A percentile compares a stretch with the other conserved stretches of the same genome.
Evolutionary conservation across 2,329 filamentous ascomycete genomes (phyloP).

Genomic region (Neocatenulostroma microsporum): DNA sequence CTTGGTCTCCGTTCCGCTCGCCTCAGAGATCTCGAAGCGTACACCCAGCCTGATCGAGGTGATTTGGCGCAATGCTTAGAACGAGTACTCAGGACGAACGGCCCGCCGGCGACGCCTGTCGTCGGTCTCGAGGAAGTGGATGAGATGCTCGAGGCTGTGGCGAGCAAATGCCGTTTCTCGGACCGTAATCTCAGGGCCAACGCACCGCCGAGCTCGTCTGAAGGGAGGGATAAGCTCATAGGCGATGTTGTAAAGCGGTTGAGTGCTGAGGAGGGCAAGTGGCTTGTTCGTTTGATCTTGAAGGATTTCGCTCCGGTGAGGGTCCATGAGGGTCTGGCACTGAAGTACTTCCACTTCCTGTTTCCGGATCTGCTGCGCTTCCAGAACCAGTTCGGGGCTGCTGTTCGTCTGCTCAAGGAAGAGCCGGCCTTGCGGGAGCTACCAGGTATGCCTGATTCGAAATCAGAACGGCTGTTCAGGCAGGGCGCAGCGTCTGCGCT

Average conservation of each 20-base stretch:
- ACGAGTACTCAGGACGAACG: conserved; percentile 54
- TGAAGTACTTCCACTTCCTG: conserved; percentile 58
- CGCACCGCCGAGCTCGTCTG: conserved; percentile 17
- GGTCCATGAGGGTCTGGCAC: conserved; percentile 51
- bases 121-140: conserved; percentile 70
- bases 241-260: conserved; percentile 52
- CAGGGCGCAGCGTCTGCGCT: conserved; percentile 33
- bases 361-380: conserved; percentile 64
- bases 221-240: conserved; percentile 41
- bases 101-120: conserved; percentile 22
- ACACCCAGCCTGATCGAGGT: conserved; percentile 49
- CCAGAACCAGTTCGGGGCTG: conserved; percentile 58
- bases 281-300: conserved; percentile 73
- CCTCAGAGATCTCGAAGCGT: conserved; percentile 54
- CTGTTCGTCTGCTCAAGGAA: conserved; percentile 47
- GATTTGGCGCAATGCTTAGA: conserved; percentile 69
- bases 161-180: conserved; percentile 63
- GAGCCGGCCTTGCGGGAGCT: conserved; percentile 30
- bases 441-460: conserved; percentile 29
- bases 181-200: conserved; percentile 47
- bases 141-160: conserved; percentile 54
- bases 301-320: conserved; percentile 65
- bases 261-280: conserved; percentile 67
- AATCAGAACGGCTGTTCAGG: conserved; percentile 27
- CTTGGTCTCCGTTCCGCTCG: conserved; percentile 59